Percentiles rank a stretch among this genome's conserved stretches.
Evolutionary conservation across 2,329 filamentous ascomycete species (phyloP).

Genomic region (Fusarium pseudoanthophilum): DNA sequence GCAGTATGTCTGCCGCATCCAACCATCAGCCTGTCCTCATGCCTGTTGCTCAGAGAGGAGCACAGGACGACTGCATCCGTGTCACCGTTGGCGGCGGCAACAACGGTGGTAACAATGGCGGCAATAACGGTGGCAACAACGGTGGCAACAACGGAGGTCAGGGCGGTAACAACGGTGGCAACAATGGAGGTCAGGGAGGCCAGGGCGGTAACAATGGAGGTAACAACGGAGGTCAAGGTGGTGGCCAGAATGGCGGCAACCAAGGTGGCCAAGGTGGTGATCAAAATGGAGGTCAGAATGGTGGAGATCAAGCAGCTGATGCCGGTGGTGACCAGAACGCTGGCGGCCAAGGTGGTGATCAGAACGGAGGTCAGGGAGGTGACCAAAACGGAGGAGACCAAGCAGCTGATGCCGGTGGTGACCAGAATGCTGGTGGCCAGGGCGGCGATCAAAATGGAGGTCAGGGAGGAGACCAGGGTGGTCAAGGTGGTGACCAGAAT

Average conservation of each 20-base stretch:
- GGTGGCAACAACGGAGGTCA: not conserved
- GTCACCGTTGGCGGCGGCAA: constrained; percentile 61
- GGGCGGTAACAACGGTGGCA: not conserved
- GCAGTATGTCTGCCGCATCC: constrained; percentile 70
- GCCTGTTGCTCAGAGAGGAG: constrained; percentile 74
- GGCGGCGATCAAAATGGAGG: constrained; percentile 19
- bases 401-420: not conserved
- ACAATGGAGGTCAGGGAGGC: not conserved
- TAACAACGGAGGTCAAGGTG: not conserved
- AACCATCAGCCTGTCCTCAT: constrained; percentile 75
- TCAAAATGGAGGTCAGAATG: constrained; percentile 8
- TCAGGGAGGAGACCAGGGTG: constrained; percentile 25
- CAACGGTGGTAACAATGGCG: constrained; percentile 28
- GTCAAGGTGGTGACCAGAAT: too few species aligned
- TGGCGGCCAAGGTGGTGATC: constrained; percentile 6
- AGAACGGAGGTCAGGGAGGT: not conserved
- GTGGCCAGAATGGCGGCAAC: not conserved
- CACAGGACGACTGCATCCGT: constrained; percentile 72
- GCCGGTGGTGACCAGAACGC: not conserved
- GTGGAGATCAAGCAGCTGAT: constrained; percentile 4
- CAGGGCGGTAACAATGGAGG: not conserved
- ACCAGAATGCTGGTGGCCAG: constrained; percentile 6
- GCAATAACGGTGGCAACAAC: constrained; percentile 18
- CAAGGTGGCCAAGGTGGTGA: not conserved
- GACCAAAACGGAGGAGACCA: constrained; percentile 3